Base-by-base conservation (phyloP, 768 basidiomycete species). In the Rhodotorula graminis region DNA sequence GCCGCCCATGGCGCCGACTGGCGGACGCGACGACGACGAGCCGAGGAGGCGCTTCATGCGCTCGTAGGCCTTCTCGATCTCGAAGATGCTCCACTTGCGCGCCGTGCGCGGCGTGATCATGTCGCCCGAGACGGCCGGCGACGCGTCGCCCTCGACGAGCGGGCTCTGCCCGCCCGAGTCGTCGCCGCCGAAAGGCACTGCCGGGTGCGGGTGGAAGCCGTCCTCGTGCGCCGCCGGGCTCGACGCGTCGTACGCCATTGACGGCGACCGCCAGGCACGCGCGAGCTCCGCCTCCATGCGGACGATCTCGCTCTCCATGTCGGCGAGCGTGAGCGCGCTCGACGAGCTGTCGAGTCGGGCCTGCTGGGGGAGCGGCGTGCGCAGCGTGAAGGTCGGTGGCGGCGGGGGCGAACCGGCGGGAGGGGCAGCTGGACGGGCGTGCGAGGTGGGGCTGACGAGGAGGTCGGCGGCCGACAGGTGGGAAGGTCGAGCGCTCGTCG, bases 61-160 rank as follows among this genome's bases (percentile, higher is more conserved):
- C 31, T 70, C 64, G 65, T 75, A 75, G 29, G 74, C 74, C 57
- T 47, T 61, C 53, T 75, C 71, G n/a, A 75, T 69, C 59, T 75
- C 74, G 44, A 70, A 47, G 29, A 75, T 67, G n/a, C 57, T 61
- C 74, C 74, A 75, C 21, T 63, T 40, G 23, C 70, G n/a, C 5
- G 70, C 67, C 15, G 74, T 72, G 14, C 70, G 57, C 2, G 74
- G 74, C 21, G 74, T 75, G 25, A 75, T 29, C 19, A 18, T 19
- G 49, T 18, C 49, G 23, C 29, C 19, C n/a, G 60, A 25, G 21
- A 11, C 46, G 46, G 42, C 42, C 27, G 40, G 14, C 46, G 57
- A 46, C 16, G 65, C 49, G 57, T 59, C 14, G 33, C 12, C 25
- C 1, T 1, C 59, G 59, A 25, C 9, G 25, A 49, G 3, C 19